Conservation (phyloP, 1,139 yeast genomes). For the Yamadazyma triangularis region DNA sequence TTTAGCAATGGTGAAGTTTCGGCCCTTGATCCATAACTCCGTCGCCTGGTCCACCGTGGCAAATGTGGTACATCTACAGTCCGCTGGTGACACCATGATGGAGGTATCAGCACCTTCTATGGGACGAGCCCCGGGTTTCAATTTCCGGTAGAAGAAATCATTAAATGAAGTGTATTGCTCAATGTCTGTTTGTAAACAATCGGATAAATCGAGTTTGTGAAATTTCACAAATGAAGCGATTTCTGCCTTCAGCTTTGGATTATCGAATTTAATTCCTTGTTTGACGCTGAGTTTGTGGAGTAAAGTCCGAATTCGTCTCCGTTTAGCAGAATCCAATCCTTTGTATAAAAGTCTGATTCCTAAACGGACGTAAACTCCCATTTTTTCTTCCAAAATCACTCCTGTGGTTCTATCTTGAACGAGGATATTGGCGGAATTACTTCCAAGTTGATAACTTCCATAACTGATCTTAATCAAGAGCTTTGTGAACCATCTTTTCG, state of each 20-base stretch:
- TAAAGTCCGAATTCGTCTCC: conserved; percentile 51
- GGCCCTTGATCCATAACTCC: conserved; percentile 86
- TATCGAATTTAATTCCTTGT: conserved; percentile 83
- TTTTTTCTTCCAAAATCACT: conserved; percentile 82
- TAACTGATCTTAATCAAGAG: conserved; percentile 78
- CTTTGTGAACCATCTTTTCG: conserved; percentile 85
- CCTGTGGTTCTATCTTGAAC: conserved; percentile 93
- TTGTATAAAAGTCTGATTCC: conserved; percentile 84
- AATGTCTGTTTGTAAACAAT: conserved; percentile 53
- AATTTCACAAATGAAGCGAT: conserved; percentile 78
- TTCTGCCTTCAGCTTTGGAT: conserved; percentile 57
- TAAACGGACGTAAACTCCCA: conserved; percentile 81
- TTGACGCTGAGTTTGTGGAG: conserved; percentile 64
- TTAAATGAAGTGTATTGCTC: conserved; percentile 66
- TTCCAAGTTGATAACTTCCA: conserved; percentile 84
- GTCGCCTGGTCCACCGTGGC: conserved; percentile 58
- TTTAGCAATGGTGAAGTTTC: conserved; percentile 64
- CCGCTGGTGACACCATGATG: conserved; percentile 82
- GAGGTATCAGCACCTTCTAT: conserved; percentile 55
- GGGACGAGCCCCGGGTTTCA: conserved; percentile 68
- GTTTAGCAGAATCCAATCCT: conserved; percentile 57
- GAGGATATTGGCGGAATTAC: conserved; percentile 87
- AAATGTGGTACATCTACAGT: conserved; percentile 78
- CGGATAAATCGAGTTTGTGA: conserved; percentile 69
- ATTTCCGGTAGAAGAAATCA: conserved; percentile 79